Base-by-base conservation (phyloP, 768 basidiomycete genomes). In the Boletus pseudo-olivaceus region DNA sequence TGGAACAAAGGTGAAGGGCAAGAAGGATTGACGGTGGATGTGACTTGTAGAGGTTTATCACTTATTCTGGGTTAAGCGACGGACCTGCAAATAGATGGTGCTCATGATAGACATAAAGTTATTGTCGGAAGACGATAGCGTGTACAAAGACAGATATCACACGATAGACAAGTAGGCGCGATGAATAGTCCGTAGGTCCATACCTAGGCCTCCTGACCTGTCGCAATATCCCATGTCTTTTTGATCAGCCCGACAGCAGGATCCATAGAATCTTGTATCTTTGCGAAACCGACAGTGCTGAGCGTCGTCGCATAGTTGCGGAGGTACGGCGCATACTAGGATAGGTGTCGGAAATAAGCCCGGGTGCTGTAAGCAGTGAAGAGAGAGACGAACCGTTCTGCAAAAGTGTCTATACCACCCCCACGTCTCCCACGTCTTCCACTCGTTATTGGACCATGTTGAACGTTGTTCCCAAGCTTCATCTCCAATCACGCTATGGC, bases 371-470 rank as follows among this genome's bases (percentile, higher is more conserved):
- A 54, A 15, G 3, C 8, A 42, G 6, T 20, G 17, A 8, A 26
- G 34, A n/a, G 23, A 37, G 26, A 37, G 12, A 62, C 90, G 58
- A 50, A 93, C 93, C 68, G 73, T 78, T 63, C 91, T 78, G 69
- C 88, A 90, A 74, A 93, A 94, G 62, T 96, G 90, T 55, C 88
- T 77, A 61, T 89, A 94, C 93, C 93, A 95, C 2, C 88, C 85
- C 87, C 90, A 93, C 0, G 86, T 89, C 72, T 90, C 85, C 91
- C 90, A 93, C 1, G 81, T 76, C 64, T 81, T 80, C 93, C 93
- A 95, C 51, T 88, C 85, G 27, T 83, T 81, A 35, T 81, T 78
- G 20, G 76, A 77, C 90, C 90, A 93, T 30, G 74, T 78, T 1
- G 75, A 76, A 23, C 89, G 85, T 40, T 81, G 81, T 33, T 82